Evolutionary conservation across 371 early-diverging fungal genomes (phyloP).

Genomic region (Gilbertella persicaria): DNA sequence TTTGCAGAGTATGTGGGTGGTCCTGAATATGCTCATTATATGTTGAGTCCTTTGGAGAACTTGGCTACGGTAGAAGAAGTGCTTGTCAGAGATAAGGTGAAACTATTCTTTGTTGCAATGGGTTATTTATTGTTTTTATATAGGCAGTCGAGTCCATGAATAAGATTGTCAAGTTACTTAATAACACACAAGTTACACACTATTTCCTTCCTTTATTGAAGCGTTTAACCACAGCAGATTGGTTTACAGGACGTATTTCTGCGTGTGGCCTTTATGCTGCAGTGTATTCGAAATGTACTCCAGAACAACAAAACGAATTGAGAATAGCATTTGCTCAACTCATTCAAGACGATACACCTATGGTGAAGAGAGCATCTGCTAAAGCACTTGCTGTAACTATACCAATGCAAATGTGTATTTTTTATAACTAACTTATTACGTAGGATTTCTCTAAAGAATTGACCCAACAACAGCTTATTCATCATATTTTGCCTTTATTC

Average conservation of each 20-base stretch:
- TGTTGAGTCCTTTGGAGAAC: constrained; percentile 92
- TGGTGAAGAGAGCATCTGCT: constrained; percentile 96
- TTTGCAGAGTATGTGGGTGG: constrained; percentile 94
- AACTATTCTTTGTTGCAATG: not conserved
- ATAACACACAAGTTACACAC: constrained; percentile 81
- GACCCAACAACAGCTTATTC: constrained; percentile 72
- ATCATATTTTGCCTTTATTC: constrained; percentile 73
- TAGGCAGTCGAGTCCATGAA: constrained; percentile 94
- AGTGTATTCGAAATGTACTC: constrained; percentile 71
- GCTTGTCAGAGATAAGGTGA: constrained; percentile 93
- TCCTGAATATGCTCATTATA: constrained; percentile 77
- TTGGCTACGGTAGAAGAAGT: constrained; percentile 97
- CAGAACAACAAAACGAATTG: constrained; percentile 82
- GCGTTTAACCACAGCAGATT: constrained; percentile 91
- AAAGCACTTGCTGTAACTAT: constrained; percentile 78
- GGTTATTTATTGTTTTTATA: constrained; percentile 1
- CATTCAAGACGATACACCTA: constrained; percentile 96
- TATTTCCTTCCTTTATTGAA: constrained; percentile 89
- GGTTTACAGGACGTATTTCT: constrained; percentile 96
- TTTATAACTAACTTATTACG: not conserved
- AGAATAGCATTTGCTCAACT: constrained; percentile 76
- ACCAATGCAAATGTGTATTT: not conserved
- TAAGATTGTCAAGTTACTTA: constrained; percentile 74
- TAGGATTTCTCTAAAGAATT: constrained; percentile 40
- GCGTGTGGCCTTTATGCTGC: constrained; percentile 92